Conservation (phyloP, 2,329 filamentous ascomycete genomes). For the Scedosporium aurantiacum region DNA sequence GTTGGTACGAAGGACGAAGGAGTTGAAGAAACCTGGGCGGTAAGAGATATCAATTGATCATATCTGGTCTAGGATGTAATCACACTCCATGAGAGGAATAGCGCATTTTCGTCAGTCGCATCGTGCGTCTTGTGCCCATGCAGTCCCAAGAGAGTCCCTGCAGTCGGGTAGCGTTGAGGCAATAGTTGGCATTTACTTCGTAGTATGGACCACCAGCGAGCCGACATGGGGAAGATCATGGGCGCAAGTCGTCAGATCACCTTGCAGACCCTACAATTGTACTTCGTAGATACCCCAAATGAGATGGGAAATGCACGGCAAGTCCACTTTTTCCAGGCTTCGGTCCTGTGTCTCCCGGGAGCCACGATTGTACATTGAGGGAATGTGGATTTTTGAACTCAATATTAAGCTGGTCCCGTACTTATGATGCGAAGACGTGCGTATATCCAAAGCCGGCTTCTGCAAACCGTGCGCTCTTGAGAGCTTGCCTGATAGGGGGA, state of each 20-base stretch:
- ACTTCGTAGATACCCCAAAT: too few species aligned
- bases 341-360: too few species aligned
- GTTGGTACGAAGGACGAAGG: background rate
- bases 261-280: background rate
- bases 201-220: background rate
- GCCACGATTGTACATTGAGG: too few species aligned
- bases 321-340: too few species aligned
- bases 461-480: too few species aligned
- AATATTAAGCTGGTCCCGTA: too few species aligned
- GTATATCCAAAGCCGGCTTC: too few species aligned
- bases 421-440: too few species aligned
- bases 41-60: background rate
- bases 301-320: too few species aligned
- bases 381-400: too few species aligned
- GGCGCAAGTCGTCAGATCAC: background rate
- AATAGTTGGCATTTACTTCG: slow-evolving; percentile 1
- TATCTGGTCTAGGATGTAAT: background rate
- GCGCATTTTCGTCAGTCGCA: background rate
- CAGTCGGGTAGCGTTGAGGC: background rate
- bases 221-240: background rate
- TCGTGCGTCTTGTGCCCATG: background rate
- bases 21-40: background rate
- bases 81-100: background rate
- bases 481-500: too few species aligned
- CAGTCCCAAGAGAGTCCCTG: background rate